Evolutionary conservation across 257 asterid species (phyloP).

Genomic region (Nyctanthes arbortristis): DNA sequence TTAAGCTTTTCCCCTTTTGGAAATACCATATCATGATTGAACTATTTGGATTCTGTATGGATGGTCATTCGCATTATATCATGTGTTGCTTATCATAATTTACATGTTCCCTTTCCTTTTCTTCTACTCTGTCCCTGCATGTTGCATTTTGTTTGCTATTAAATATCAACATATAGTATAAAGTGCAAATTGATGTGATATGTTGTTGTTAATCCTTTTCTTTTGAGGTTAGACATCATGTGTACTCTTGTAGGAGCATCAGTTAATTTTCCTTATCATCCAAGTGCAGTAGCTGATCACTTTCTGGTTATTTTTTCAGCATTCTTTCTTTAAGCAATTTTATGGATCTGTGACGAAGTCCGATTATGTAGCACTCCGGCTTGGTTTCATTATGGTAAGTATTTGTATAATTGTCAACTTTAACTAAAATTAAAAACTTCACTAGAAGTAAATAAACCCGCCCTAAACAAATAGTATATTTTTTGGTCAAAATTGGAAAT

Average conservation of each 20-base stretch:
- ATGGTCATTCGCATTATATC: constrained; percentile 3
- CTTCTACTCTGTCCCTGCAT: neutral
- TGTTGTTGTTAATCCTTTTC: neutral
- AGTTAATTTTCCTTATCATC: neutral
- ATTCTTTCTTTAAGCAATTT: constrained; percentile 87
- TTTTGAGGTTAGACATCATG: too few species aligned
- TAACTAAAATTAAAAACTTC: neutral
- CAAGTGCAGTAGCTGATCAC: neutral
- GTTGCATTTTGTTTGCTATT: neutral
- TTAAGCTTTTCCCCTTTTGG: neutral
- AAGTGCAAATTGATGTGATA: neutral
- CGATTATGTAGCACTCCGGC: constrained; percentile 81
- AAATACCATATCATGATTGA: constrained; percentile 10
- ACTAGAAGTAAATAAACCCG: neutral
- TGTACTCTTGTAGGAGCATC: too few species aligned
- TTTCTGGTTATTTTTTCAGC: constrained; percentile 52
- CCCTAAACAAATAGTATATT: too few species aligned
- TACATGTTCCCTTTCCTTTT: neutral
- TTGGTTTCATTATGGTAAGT: constrained; percentile 85
- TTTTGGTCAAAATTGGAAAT: too few species aligned
- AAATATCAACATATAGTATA: neutral
- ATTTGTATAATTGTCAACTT: neutral
- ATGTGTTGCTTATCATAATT: constrained; percentile 2
- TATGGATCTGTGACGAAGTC: constrained; percentile 89
- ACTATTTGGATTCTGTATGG: neutral